Base-by-base conservation (phyloP, 495 filamentous ascomycete species). In the Monascus purpureus region DNA sequence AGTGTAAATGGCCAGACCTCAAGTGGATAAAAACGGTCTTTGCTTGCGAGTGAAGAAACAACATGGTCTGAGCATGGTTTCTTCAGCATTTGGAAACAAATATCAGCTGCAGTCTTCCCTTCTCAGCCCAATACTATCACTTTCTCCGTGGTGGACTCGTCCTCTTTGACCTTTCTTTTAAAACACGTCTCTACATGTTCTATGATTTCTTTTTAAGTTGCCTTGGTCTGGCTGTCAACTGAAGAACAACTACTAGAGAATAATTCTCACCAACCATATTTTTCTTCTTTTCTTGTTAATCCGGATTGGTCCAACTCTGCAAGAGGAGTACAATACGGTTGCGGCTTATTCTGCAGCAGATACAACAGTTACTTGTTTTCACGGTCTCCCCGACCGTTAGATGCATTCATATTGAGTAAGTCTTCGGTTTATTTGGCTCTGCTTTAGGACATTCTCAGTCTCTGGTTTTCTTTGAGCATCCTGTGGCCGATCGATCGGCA, bases 281-380 rank as follows among this genome's bases (percentile, higher is more conserved):
- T 26, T 41, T 36, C 34, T 33, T 36, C 29, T 36, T 32, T 32
- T 33, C 24, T 37, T 32, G 33, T 28, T 33, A 28, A 9, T 22
- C 20, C 20, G 20, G 20, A 22, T 22, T 22, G 20, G 20, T 22
- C 20, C 20, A 9, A 22, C 9, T 5, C 20, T 22, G 20, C 4
- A 22, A 22, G 5, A 9, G n/a, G 35, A 22, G 34, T 37, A 46
- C 43, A 37, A 37, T 20, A 39, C 19, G 36, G 32, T 31, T 42
- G 43, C 38, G 33, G 37, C 36, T 35, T 17, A 25, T 41, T 32
- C 35, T 43, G 40, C 45, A 43, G 36, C 26, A 35, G 32, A 40
- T 42, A 47, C 29, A 17, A 32, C 29, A 31, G 32, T 24, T 28
- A 4, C 17, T 31, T 30, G 16, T 9, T 17, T 27, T 13, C 12